These are phyloP conservation scores for Hygrophila difformis DNA, from an alignment of 257 asterid genomes.

Conservation along the genomic window DNA sequence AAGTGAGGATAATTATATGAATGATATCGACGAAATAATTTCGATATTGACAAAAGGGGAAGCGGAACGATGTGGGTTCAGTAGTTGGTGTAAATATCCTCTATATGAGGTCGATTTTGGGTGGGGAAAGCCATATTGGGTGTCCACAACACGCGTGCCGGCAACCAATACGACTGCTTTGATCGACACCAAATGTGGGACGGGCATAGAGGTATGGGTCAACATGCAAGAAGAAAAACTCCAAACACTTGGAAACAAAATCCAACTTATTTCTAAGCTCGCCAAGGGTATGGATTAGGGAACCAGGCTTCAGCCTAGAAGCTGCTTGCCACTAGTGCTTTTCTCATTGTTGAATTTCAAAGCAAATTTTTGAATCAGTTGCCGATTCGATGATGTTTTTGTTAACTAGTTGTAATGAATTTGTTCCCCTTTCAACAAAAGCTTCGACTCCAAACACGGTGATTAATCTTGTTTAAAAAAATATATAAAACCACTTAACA, in stretches of 20 bases:
- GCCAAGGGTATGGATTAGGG: too few species aligned
- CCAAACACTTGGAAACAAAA: background rate
- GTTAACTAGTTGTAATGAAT: too few species aligned
- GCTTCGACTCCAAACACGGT: too few species aligned
- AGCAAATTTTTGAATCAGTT: too few species aligned
- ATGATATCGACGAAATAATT: background rate
- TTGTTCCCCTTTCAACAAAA: too few species aligned
- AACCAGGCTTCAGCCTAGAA: too few species aligned
- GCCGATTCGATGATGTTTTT: too few species aligned
- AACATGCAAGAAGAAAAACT: constrained; percentile 17
- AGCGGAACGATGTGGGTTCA: constrained; percentile 19
- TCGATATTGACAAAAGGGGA: constrained; percentile 12
- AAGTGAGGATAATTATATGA: constrained; percentile 13
- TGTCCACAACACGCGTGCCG: constrained; percentile 21
- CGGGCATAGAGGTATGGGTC: constrained; percentile 42
- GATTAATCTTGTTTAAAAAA: too few species aligned
- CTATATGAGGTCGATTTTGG: constrained; percentile 42
- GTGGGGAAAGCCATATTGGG: constrained; percentile 42
- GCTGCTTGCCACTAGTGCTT: too few species aligned
- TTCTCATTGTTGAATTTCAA: too few species aligned
- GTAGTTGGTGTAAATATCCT: constrained; percentile 46
- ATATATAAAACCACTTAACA: too few species aligned
- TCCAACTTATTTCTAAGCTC: constrained; percentile 5
- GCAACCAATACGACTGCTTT: constrained; percentile 22
- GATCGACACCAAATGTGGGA: constrained; percentile 27